phyloP scores from a whole-genome alignment of 352 stramenopile species.

The Phytophthora meadii region DNA sequence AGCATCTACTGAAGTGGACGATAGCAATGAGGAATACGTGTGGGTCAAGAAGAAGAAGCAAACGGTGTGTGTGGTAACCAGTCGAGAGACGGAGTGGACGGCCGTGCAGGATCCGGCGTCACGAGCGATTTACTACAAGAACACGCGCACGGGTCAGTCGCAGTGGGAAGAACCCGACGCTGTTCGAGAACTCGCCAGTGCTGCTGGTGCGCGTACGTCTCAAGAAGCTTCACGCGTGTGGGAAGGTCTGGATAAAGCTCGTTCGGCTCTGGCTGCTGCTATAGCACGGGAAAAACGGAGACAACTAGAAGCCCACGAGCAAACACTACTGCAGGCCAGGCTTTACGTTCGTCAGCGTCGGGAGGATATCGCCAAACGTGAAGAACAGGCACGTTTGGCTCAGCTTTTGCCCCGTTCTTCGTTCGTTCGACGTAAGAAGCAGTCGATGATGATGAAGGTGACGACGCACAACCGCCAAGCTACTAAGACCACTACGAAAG shows the following conservation, averaged over 20 bases:
- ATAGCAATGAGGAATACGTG: conserved; percentile 61
- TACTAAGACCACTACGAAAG: conserved; percentile 10
- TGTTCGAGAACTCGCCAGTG: conserved; percentile 60
- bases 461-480: conserved; percentile 35
- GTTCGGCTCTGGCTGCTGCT: conserved; percentile 46
- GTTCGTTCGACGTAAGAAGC: conserved; percentile 73
- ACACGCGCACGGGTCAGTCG: conserved; percentile 66
- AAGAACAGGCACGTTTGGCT: conserved; percentile 63
- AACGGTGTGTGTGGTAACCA: conserved; percentile 68
- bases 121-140: conserved; percentile 78
- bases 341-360: conserved; percentile 52
- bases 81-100: conserved; percentile 65
- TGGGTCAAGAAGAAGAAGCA: conserved; percentile 84
- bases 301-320: conserved; percentile 41
- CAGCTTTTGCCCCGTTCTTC: conserved; percentile 68
- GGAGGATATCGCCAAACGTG: conserved; percentile 63
- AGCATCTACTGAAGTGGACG: conserved; percentile 8
- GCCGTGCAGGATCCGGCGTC: conserved; percentile 64
- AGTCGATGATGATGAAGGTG: conserved; percentile 72
- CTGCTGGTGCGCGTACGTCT: conserved; percentile 52
- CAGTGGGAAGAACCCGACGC: conserved; percentile 77
- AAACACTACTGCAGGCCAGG: conserved; percentile 43
- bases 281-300: conserved; percentile 53
- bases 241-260: conserved; percentile 60
- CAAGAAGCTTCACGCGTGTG: conserved; percentile 65